phyloP scores from a whole-genome alignment of 352 stramenopile species.

The Phytophthora meadii region DNA sequence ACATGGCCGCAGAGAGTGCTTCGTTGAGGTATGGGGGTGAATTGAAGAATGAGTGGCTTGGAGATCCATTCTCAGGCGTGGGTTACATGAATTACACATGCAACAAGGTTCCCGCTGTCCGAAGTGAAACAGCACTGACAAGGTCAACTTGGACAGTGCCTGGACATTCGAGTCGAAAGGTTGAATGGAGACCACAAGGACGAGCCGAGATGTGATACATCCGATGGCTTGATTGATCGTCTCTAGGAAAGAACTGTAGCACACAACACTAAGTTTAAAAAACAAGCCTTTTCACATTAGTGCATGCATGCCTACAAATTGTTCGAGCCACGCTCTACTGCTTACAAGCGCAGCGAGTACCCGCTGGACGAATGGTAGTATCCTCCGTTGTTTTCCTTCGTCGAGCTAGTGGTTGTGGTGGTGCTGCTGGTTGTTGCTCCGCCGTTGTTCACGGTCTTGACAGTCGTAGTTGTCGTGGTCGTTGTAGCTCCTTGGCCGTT shows the following conservation, averaged over 20 bases:
- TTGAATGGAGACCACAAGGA: not conserved
- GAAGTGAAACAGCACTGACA: not conserved
- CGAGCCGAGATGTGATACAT: not conserved
- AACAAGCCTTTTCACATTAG: conserved; percentile 12
- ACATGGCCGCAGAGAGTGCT: not conserved
- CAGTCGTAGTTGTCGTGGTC: conserved; percentile 34
- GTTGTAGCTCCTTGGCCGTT: conserved; percentile 11
- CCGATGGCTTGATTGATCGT: too few species aligned
- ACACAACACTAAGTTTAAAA: conserved; percentile 2
- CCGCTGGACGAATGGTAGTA: conserved; percentile 78
- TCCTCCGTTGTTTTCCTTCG: conserved; percentile 32
- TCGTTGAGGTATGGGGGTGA: not conserved
- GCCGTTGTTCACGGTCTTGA: conserved; percentile 27
- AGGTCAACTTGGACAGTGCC: not conserved
- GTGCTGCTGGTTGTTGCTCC: conserved; percentile 19
- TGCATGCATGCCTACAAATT: not conserved
- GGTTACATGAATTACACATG: not conserved
- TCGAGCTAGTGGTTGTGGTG: conserved; percentile 35
- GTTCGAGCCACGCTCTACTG: not conserved
- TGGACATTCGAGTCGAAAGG: not conserved
- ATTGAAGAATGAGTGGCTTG: conserved; percentile 9
- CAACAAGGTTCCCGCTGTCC: not conserved
- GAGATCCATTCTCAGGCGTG: not conserved
- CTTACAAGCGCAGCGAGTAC: conserved; percentile 70
- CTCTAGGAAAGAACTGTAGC: too few species aligned